These are phyloP conservation scores for Silene noctiflora DNA, from an alignment of 179 eudicot genomes.

Conservation along the genomic window DNA sequence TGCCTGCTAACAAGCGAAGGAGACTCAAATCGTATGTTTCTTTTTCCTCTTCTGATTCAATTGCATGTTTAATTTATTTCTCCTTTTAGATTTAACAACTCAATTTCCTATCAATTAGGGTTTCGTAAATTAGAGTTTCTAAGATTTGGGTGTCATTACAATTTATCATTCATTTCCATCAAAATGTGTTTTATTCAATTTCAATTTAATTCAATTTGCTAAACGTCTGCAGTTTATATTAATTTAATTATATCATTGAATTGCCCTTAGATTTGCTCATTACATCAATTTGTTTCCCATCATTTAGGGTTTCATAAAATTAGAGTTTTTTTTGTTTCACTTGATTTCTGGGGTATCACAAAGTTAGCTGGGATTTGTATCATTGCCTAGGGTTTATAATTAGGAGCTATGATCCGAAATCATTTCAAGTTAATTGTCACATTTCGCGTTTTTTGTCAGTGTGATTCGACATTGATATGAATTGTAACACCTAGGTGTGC, in stretches of 20 bases:
- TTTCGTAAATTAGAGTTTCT: slow-evolving; percentile 22
- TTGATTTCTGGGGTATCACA: background rate
- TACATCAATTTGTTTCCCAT: slow-evolving; percentile 12
- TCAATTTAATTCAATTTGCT: background rate
- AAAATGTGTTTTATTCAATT: background rate
- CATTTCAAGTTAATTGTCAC: background rate
- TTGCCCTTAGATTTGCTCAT: slow-evolving; percentile 5
- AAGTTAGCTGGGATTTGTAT: background rate
- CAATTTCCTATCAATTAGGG: background rate
- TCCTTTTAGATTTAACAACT: background rate
- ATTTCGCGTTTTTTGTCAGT: background rate
- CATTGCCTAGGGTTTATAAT: slow-evolving; percentile 9
- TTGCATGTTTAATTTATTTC: slow-evolving; percentile 12
- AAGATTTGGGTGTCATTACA: background rate
- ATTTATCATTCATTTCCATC: background rate
- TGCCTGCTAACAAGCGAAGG: slow-evolving; percentile 50
- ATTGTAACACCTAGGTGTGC: background rate
- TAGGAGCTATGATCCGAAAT: background rate
- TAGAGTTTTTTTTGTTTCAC: slow-evolving; percentile 2
- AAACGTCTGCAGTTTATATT: background rate
- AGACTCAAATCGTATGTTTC: slow-evolving; percentile 49
- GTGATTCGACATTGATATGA: background rate
- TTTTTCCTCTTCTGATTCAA: background rate
- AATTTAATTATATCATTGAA: background rate
- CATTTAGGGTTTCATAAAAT: background rate